phyloP scores from a whole-genome alignment of 139 green algal genomes.

The Volvox africanus region DNA sequence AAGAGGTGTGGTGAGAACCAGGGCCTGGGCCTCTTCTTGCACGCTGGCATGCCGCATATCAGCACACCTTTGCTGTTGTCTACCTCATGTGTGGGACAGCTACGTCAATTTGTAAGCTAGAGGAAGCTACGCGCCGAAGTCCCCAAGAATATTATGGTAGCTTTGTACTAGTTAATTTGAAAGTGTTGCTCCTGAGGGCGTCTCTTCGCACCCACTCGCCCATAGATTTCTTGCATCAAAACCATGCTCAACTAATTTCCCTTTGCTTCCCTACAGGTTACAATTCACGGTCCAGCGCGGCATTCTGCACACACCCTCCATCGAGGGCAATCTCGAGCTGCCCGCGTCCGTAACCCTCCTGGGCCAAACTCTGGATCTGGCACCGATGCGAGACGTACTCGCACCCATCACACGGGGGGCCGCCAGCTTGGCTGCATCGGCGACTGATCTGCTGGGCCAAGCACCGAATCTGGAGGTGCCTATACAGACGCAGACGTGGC shows the following conservation, averaged over 20 bases:
- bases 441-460: constrained; percentile 30
- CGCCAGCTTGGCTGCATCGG: constrained; percentile 39
- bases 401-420: constrained; percentile 61
- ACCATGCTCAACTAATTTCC: too few relatives aligned
- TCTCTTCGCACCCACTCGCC: too few relatives aligned
- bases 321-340: constrained; percentile 80
- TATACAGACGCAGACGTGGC: constrained; percentile 68
- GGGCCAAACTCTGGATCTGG: constrained; percentile 84
- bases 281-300: constrained; percentile 81
- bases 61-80: too few relatives aligned
- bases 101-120: too few relatives aligned
- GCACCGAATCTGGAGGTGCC: constrained; percentile 49
- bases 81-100: too few relatives aligned
- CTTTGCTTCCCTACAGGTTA: constrained; percentile 60
- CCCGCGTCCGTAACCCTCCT: constrained; percentile 77
- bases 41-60: not conserved
- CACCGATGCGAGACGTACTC: constrained; percentile 67
- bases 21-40: not conserved
- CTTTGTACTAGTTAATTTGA: too few relatives aligned
- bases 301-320: constrained; percentile 77
- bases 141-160: too few relatives aligned
- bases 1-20: constrained; percentile 11
- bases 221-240: too few relatives aligned
- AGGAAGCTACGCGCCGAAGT: too few relatives aligned
- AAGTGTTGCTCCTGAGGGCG: too few relatives aligned